Evolutionary conservation across 306 rosid species (phyloP), one percentile per base, ranked within the genome.

Genomic region (Potentilla sterilis): DNA sequence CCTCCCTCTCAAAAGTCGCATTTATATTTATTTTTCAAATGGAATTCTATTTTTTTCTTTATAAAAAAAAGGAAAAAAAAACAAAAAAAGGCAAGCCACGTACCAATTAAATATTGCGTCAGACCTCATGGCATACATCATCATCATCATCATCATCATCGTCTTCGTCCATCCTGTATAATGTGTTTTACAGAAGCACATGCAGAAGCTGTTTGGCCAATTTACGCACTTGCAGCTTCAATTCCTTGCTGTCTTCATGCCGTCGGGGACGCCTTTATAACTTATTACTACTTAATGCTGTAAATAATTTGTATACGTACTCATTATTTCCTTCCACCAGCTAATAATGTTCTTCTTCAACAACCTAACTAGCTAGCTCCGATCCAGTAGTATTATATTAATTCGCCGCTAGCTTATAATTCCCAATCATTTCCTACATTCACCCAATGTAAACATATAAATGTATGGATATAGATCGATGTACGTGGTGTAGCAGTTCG

Each of bases 91-190:
- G 48, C 66, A 38, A 37, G 80, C 24, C 14, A 9, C 0, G 1
- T 22, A 6, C 5, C 4, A 14, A 32, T 34, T 35, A 34, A 14
- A 63, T 35, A 63, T 85, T 86, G 88, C 96, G 88, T 86, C 93
- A 90, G 93, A 77, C 34, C 76, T 42, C 38, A 43, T 40, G 0
- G 5, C 52, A 41, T 15, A 48, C 54, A 65, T 35, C 42, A 44
- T 32, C 37, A 11, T 22, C 64, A 0, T 9, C 37, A 12, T 43
- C 47, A 35, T 21, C 40, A 21, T 15, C 54, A 3, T 15, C 63
- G 1, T 21, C 66, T 0, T 24, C 40, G 1, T 5, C 38, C 40
- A 28, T 28, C 5, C 2, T 37, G 40, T 37, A 5, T 37, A 37
- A 5, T 37, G 5, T 6, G 21, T 52, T 55, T 28, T n/a, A 21